Evolutionary conservation across 2,329 filamentous ascomycete species (phyloP).

Genomic region (Calonectria multiphialidica): DNA sequence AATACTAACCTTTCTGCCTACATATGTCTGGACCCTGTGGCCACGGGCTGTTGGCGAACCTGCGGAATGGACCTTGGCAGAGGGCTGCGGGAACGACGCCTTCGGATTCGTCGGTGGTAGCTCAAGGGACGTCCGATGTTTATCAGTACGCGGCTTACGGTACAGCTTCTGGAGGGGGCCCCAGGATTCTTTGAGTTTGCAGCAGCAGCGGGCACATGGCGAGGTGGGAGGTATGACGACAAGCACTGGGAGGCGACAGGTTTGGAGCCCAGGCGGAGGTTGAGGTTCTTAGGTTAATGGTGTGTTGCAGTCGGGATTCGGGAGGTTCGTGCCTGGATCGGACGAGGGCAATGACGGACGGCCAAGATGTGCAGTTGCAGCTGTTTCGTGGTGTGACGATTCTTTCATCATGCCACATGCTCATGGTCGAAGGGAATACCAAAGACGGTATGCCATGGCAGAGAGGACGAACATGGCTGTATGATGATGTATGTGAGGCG

Average conservation of each 20-base stretch:
- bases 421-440: background rate
- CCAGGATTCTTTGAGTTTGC: background rate
- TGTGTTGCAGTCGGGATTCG: slow-evolving; percentile 8
- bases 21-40: slow-evolving; percentile 2
- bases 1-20: background rate
- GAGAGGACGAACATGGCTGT: background rate
- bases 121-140: slow-evolving; percentile 10
- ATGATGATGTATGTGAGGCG: slow-evolving; percentile 2
- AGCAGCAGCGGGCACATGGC: slow-evolving; percentile 3
- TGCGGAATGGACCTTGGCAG: slow-evolving; percentile 8
- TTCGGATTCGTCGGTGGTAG: slow-evolving; percentile 9
- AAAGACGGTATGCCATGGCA: slow-evolving; percentile 14
- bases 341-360: background rate
- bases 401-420: slow-evolving; percentile 1
- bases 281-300: background rate
- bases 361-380: background rate
- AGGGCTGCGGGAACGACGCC: slow-evolving; percentile 1
- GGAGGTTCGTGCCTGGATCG: slow-evolving; percentile 6
- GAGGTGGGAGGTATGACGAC: background rate
- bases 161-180: background rate
- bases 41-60: background rate
- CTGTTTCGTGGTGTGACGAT: slow-evolving; percentile 1
- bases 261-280: background rate
- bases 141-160: slow-evolving; percentile 8
- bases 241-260: background rate